Evolutionary conservation across 1,139 yeast genomes (phyloP).

Genomic region (Pichia sp.): DNA sequence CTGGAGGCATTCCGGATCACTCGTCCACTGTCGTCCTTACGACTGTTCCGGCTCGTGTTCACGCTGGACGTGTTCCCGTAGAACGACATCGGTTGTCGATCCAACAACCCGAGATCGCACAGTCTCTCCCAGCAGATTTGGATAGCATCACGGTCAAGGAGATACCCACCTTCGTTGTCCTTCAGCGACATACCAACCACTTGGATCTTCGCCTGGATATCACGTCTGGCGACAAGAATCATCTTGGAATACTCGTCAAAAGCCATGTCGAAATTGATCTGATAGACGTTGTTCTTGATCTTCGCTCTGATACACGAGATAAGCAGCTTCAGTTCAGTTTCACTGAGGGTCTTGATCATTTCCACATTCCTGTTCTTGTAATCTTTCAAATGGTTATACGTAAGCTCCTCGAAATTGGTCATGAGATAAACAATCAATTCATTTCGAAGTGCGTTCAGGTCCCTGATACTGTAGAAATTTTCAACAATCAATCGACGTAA

Average conservation of each 20-base stretch:
- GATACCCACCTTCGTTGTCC: constrained; percentile 9
- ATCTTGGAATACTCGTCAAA: constrained; percentile 71
- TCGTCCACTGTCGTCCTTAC: neutral
- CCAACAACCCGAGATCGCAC: constrained; percentile 23
- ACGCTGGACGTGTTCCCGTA: neutral
- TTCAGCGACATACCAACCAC: constrained; percentile 19
- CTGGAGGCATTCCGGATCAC: neutral
- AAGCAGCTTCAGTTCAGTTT: constrained; percentile 64
- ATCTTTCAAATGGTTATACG: constrained; percentile 11
- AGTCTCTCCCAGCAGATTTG: constrained; percentile 31
- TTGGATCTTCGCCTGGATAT: constrained; percentile 34
- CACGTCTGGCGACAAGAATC: constrained; percentile 46
- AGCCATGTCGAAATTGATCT: constrained; percentile 70
- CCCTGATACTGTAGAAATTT: constrained; percentile 60
- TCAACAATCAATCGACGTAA: constrained; percentile 40
- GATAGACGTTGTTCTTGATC: constrained; percentile 54
- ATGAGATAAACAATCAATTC: constrained; percentile 43
- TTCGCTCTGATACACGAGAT: constrained; percentile 75
- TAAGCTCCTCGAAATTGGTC: constrained; percentile 1
- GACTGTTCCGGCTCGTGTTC: neutral
- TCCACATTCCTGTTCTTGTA: constrained; percentile 20
- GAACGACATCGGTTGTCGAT: neutral
- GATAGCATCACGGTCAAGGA: constrained; percentile 24
- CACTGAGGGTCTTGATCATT: constrained; percentile 51
- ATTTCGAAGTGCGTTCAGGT: constrained; percentile 54